Evolutionary conservation across 192 early-diverging fungal genomes (phyloP).

Genomic region (Coemansia sp.): DNA sequence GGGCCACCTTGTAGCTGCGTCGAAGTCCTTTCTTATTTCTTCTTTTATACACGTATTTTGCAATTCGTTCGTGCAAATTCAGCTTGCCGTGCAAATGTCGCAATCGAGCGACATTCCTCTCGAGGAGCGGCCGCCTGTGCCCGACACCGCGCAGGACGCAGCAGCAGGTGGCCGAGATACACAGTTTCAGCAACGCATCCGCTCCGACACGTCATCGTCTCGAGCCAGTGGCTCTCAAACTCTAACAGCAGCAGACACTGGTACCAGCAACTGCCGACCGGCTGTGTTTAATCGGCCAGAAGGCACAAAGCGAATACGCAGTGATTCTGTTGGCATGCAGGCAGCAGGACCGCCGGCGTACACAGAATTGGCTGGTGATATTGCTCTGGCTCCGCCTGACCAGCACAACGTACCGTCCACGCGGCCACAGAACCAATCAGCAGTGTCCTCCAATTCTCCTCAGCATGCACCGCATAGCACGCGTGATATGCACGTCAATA

Average conservation of each 20-base stretch:
- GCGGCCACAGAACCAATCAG: conserved; percentile 3
- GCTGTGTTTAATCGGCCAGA: conserved; percentile 13
- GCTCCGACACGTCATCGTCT: background rate
- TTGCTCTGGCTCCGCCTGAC: conserved; percentile 3
- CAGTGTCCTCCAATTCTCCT: background rate
- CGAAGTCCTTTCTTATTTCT: background rate
- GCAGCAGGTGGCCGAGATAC: conserved; percentile 2
- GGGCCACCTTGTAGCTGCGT: conserved; percentile 4
- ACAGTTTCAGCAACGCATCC: background rate
- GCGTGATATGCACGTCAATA: conserved; percentile 20
- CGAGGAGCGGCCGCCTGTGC: conserved; percentile 16
- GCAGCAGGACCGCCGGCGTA: background rate
- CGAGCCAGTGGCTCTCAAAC: background rate
- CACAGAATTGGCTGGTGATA: background rate
- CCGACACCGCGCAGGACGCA: conserved; percentile 12
- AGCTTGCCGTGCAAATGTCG: conserved; percentile 18
- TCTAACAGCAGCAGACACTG: background rate
- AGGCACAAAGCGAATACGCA: conserved; percentile 22
- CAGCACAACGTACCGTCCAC: conserved; percentile 1
- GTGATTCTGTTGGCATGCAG: conserved; percentile 2
- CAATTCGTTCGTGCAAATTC: background rate
- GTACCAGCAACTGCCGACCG: conserved; percentile 4
- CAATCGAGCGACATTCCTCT: conserved; percentile 32
- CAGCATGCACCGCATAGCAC: conserved; percentile 11
- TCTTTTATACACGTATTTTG: background rate